Evolutionary conservation across 2,329 filamentous ascomycete species (phyloP), one percentile per base, ranked within the genome.

Genomic region (Colletotrichum chlorophyti): DNA sequence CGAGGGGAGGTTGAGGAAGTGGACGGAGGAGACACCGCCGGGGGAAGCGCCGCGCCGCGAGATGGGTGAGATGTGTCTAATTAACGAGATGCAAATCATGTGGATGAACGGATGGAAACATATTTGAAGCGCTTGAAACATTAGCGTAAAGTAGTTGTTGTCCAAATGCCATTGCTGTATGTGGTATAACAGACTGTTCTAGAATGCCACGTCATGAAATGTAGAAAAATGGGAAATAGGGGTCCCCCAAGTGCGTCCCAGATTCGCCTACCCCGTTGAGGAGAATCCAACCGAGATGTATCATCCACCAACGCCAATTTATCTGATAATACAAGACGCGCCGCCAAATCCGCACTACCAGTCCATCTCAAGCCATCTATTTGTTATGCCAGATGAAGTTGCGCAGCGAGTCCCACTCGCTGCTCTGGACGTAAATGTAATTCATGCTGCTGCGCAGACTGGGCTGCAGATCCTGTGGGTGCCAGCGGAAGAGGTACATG

Each of bases 371-470:
- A 5, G n/a, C 10, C 23, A 8, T 51, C 58, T 54, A 88, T 70
- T 86, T 86, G 66, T 98, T 98, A 74, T 97, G 90, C 83, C 91
- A 89, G 17, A 97, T 69, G 68, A 98, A 87, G 65, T 89, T 98
- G 73, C 89, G 80, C 70, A 97, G 79, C 34, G 89, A 90, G 70
- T 96, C 90, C 92, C 94, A 99, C 58, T 90, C 83, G 69, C 97
- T 90, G 63, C 91, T 92, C 74, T 98, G 90, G 58, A 86, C 83
- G 72, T 94, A 99, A 80, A 99, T 97, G 71, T 99, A 99, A 67
- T 86, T 91, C 95, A 99, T 99, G 79, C 93, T 97, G 76, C 88
- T 93, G 73, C 92, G 85, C 80, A 99, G 77, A 74, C 93, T 97
- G 60, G 88, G 86, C 82, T 97, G 95, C 70, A 99, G 83, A 54